Base-by-base conservation (phyloP, 2,329 filamentous ascomycete genomes). In the Verruconis gallopava region DNA sequence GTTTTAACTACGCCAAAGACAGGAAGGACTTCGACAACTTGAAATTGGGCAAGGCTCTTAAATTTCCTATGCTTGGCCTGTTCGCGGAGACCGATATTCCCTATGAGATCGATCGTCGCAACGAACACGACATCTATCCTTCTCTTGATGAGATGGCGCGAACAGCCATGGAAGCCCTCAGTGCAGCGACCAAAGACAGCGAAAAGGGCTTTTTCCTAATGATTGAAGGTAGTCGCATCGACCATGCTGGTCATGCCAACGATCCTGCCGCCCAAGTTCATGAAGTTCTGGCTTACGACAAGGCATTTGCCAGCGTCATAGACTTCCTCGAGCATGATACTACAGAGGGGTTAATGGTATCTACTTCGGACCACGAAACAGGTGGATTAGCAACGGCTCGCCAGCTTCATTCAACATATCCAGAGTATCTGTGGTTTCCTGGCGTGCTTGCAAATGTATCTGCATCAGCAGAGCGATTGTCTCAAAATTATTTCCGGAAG, bases 181-280 rank as follows among this genome's bases (percentile, higher is more conserved):
- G 81, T 47, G 77, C 78, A 45, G 91, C 88, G 0, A 95, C 91
- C 0, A 70, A 75, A 54, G 70, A 88, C 55, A 85, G 75, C 47
- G 85, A 96, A 33, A 78, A 93, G 61, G 91, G 91, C 3, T 98
- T 96, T 69, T 98, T 98, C 64, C 69, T 98, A 52, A 94, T 98
- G 89, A 93, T 98, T 47, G 91, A 98, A 62, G 91, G 88, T 3
- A 93, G 36, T 53, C 74, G 91, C 33, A 96, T 98, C 53, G 91
- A 98, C 55, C 91, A 98, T 57, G 89, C 91, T 3, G 91, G 86
- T 38, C 71, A 73, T 49, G 67, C 66, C 52, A 73, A 72, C 48
- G 71, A 73, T 48, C 68, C 71, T 3, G 68, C 66, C 14, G 68
- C 67, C 13, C 71, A 74, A 49, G 66, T 73, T 21, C 79, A 84